Conservation (phyloP, 2,329 filamentous ascomycete species). For the Talaromyces sp. region DNA sequence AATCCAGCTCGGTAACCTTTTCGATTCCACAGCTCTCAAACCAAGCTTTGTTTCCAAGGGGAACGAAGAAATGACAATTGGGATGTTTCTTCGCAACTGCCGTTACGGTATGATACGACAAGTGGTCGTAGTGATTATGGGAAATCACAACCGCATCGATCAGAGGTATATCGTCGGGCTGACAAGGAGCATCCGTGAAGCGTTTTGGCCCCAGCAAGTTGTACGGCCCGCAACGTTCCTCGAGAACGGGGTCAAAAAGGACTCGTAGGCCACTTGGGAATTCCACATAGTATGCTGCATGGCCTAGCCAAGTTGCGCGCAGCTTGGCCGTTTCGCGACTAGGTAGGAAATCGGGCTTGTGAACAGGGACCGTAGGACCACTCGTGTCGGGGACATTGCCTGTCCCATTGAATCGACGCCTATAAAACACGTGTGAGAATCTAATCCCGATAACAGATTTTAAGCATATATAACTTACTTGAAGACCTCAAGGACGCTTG, state of each 20-base stretch:
- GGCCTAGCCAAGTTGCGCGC: constrained; percentile 90
- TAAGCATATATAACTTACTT: constrained; percentile 18
- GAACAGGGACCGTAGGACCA: constrained; percentile 67
- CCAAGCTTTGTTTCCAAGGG: constrained; percentile 80
- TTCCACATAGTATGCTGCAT: constrained; percentile 91
- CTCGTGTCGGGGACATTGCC: constrained; percentile 63
- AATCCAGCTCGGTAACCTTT: constrained; percentile 87
- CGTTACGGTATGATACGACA: constrained; percentile 74
- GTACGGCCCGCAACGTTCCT: constrained; percentile 80
- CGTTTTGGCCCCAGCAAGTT: constrained; percentile 71
- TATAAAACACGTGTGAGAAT: constrained; percentile 9
- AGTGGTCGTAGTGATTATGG: constrained; percentile 91
- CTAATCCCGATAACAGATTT: neutral
- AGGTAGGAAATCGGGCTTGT: constrained; percentile 67
- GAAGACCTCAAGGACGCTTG: constrained; percentile 17
- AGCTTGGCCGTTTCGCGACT: constrained; percentile 63
- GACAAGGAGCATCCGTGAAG: constrained; percentile 76
- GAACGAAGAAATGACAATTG: constrained; percentile 83
- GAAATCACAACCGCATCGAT: constrained; percentile 69
- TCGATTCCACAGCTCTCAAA: constrained; percentile 70
- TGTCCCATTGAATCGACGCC: constrained; percentile 53
- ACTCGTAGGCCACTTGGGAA: constrained; percentile 84
- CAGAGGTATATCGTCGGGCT: constrained; percentile 72
- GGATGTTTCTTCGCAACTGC: constrained; percentile 73
- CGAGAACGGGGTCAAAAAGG: constrained; percentile 92